Conservation (phyloP, 768 basidiomycete species). For the Kwoniella mangroviensis region DNA sequence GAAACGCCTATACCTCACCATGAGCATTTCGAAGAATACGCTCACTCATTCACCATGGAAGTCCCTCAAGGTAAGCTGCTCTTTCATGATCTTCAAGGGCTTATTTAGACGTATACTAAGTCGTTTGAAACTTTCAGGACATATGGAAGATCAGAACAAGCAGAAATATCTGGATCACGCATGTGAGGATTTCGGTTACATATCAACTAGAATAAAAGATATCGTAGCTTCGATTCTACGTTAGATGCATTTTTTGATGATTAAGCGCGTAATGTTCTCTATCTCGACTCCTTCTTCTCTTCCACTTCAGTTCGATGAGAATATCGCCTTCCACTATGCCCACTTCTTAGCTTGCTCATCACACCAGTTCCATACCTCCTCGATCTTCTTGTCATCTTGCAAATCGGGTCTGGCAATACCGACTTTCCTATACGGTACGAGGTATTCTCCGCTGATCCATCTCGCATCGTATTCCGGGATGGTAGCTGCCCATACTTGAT, state of each 20-base stretch:
- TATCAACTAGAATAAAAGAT: constrained; percentile 31
- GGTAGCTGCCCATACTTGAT: constrained; percentile 49
- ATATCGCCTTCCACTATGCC: neutral
- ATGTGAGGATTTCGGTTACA: constrained; percentile 22
- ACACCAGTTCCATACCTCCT: constrained; percentile 48
- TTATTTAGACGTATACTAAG: neutral
- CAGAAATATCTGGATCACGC: constrained; percentile 61
- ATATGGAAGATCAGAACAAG: constrained; percentile 74
- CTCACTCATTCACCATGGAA: constrained; percentile 79
- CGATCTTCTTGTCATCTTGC: constrained; percentile 25
- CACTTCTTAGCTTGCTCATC: constrained; percentile 36
- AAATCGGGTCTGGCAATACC: constrained; percentile 42
- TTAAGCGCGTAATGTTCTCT: neutral
- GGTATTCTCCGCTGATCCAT: constrained; percentile 40
- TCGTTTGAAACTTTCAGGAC: constrained; percentile 60
- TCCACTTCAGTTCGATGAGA: neutral
- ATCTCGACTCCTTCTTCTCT: neutral
- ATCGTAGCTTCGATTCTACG: constrained; percentile 27
- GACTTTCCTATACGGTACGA: constrained; percentile 45
- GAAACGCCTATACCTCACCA: constrained; percentile 79
- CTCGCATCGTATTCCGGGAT: constrained; percentile 32
- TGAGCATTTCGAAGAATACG: constrained; percentile 71
- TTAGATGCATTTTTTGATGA: constrained; percentile 8
- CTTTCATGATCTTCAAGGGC: neutral
- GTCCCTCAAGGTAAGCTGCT: constrained; percentile 60